Evolutionary conservation across 257 asterid species (phyloP).

Genomic region (Solanum pinnatisectum): DNA sequence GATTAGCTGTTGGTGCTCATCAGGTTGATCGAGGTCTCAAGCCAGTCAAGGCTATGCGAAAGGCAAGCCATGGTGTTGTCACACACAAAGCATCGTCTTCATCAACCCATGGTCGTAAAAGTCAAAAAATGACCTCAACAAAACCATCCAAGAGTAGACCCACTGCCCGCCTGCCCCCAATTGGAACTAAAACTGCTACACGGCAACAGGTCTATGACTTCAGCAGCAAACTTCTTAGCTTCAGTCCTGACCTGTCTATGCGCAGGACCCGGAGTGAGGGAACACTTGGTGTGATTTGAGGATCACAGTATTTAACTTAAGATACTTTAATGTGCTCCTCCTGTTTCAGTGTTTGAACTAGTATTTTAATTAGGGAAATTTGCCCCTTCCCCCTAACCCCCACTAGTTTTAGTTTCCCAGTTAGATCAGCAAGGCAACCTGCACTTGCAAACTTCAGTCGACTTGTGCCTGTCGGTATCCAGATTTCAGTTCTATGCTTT

Average conservation of each 20-base stretch:
- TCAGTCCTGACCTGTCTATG: conserved; percentile 38
- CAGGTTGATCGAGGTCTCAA: conserved; percentile 47
- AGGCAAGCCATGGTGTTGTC: conserved; percentile 37
- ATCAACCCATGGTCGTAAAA: conserved; percentile 52
- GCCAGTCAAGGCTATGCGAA: conserved; percentile 42
- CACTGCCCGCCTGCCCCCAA: conserved; percentile 47
- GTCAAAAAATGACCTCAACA: conserved; percentile 35
- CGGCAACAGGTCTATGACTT: conserved; percentile 25
- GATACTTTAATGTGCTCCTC: not conserved
- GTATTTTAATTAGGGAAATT: not conserved
- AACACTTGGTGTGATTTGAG: conserved; percentile 55
- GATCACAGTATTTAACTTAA: not conserved
- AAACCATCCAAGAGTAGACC: conserved; percentile 42
- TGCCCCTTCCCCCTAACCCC: not conserved
- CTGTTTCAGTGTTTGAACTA: not conserved
- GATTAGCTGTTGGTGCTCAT: conserved; percentile 48
- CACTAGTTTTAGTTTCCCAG: not conserved
- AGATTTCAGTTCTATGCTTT: not conserved
- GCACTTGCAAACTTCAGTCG: not conserved
- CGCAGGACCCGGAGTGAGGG: conserved; percentile 84
- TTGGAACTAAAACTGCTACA: conserved; percentile 30
- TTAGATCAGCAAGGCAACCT: not conserved
- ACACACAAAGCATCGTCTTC: conserved; percentile 45
- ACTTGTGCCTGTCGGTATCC: not conserved
- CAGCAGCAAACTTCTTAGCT: conserved; percentile 27